Evolutionary conservation across 108 stramenopile genomes (phyloP), one percentile per base, ranked within the genome.

Genomic region (Parietichytrium sp.): DNA sequence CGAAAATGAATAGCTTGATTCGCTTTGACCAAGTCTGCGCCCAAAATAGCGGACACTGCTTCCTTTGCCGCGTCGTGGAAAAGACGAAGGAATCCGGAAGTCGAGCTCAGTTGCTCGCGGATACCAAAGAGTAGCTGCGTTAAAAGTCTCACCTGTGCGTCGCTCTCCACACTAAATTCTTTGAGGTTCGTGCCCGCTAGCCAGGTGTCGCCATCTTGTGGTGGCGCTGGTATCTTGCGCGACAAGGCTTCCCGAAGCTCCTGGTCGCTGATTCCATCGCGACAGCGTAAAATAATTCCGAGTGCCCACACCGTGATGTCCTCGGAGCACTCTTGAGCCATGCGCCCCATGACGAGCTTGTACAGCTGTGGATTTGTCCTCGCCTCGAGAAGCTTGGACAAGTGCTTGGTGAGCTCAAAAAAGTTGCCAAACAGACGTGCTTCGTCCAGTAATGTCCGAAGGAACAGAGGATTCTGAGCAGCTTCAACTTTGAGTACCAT

Each of bases 21-120:
- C 12, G 42, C 38, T 18, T 72, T 72, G 38, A 42, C 55, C 6
- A 38, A 38, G 4, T 42, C 20, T 8, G 7, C 55, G 6, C 55
- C 55, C 20, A 72, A 38, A n/a, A 4, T 6, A 1, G 30, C 38
- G 36, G 36, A 38, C 20, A 72, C 55, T 4, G 55, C 55, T 18
- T 72, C 55, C 38, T 72, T 72, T n/a, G 55, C 55, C 8, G 55
- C 55, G 38, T 72, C 55, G 55, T 72, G 55, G 29, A 72, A 72
- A 38, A 72, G 42, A 7, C 55, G 4, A n/a, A 72, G 25, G 38
- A 72, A 38, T 31, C 55, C 55, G 36, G 55, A 72, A n/a, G 55
- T 72, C 38, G 55, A 72, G 38, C 55, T 42, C 18, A 72, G 55
- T 38, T 72, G 55, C 38, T 72, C 55, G 30, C 55, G 55, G 36